Conservation (phyloP, 75 land plant genomes). For the Cupressus sempervirens region DNA sequence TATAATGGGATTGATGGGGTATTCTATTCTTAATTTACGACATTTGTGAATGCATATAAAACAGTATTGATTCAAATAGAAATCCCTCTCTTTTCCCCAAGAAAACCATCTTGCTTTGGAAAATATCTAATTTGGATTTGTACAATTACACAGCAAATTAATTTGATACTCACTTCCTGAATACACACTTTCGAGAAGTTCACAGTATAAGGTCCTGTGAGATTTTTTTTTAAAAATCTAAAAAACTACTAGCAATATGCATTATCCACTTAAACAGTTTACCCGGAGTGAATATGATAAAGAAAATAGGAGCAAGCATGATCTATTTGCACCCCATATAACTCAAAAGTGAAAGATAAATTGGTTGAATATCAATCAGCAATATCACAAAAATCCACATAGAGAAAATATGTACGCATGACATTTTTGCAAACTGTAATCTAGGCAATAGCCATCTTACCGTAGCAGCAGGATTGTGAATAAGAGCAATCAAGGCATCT, state of each 20-base stretch:
- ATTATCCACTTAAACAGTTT: not conserved
- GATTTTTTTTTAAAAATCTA: no score
- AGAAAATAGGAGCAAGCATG: not conserved
- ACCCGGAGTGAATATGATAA: not conserved
- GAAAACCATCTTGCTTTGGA: not conserved
- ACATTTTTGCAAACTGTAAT: not conserved
- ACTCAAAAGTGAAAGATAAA: not conserved
- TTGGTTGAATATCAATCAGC: not conserved
- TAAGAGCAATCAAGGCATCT: slow-evolving; percentile 83
- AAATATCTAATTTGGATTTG: not conserved
- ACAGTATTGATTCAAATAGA: not conserved
- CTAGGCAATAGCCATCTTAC: slow-evolving; percentile 29
- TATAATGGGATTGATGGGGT: not conserved
- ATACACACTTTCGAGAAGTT: no score
- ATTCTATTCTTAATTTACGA: not conserved
- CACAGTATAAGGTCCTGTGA: not conserved
- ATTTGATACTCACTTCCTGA: not conserved
- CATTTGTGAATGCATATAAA: not conserved
- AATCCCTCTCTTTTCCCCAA: not conserved
- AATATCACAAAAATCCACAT: not conserved
- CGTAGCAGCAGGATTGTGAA: slow-evolving; percentile 91
- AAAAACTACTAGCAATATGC: not conserved
- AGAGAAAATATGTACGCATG: not conserved
- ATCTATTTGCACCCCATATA: not conserved
- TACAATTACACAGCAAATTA: no score